Evolutionary conservation across 192 early-diverging fungal genomes (phyloP).

Genomic region (Umbelopsis isabellina): DNA sequence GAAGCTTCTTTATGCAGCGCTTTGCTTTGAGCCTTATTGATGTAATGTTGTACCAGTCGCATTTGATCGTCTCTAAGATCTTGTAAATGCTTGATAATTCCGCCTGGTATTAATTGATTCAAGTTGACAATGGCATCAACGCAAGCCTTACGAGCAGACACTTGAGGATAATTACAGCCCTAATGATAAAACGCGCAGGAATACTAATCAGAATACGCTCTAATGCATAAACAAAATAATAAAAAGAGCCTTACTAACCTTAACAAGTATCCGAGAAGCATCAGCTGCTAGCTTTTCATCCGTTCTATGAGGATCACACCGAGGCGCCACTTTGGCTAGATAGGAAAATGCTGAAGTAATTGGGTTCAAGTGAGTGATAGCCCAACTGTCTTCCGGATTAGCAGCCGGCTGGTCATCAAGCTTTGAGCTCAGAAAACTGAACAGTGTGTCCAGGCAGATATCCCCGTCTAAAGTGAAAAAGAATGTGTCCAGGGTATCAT

Average conservation of each 20-base stretch:
- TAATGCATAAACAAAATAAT: too few species aligned
- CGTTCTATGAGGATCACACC: conserved; percentile 27
- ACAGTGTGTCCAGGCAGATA: conserved; percentile 28
- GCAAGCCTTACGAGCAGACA: conserved; percentile 39
- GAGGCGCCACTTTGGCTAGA: conserved; percentile 30
- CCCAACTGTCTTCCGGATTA: not conserved
- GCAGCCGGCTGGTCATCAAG: conserved; percentile 24
- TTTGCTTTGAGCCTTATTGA: conserved; percentile 26
- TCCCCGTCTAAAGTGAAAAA: conserved; percentile 27
- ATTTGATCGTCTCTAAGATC: conserved; percentile 44
- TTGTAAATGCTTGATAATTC: conserved; percentile 29
- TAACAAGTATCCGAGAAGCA: conserved; percentile 30
- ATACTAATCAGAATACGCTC: not conserved
- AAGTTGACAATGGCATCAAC: conserved; percentile 43
- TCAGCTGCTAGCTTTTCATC: conserved; percentile 36
- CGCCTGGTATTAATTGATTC: conserved; percentile 39
- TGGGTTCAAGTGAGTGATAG: conserved; percentile 28
- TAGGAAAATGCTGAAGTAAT: conserved; percentile 39
- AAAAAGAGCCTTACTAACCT: conserved; percentile 18
- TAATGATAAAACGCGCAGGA: not conserved
- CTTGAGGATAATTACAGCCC: conserved; percentile 35
- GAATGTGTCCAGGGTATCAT: conserved; percentile 42
- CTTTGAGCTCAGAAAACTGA: conserved; percentile 36
- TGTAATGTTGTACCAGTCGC: conserved; percentile 38
- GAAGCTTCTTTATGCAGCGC: not conserved